These are phyloP conservation scores for Microcyclospora pomicola DNA, from an alignment of 2,329 filamentous ascomycete species.

Conservation along the genomic window DNA sequence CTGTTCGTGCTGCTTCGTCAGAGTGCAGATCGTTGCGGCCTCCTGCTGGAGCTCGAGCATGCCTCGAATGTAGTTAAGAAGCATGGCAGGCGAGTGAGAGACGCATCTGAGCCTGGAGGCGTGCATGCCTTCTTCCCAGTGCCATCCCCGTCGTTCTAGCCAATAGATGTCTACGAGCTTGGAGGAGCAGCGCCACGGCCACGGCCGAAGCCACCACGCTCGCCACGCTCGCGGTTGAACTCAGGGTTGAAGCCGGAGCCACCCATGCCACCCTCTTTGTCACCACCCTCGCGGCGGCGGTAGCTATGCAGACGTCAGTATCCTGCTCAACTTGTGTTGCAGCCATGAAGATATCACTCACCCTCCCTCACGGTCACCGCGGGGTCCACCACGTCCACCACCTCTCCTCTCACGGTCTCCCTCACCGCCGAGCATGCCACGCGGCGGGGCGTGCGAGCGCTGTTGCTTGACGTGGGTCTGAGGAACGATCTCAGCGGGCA, in stretches of 20 bases:
- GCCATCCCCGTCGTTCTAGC: slow-evolving; percentile 4
- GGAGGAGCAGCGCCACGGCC: slow-evolving; percentile 59
- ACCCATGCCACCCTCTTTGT: slow-evolving; percentile 75
- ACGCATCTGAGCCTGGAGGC: background rate
- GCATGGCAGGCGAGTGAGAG: background rate
- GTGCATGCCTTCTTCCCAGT: background rate
- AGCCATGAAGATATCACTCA: slow-evolving; percentile 2
- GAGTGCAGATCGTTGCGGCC: background rate
- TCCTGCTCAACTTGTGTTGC: slow-evolving; percentile 41
- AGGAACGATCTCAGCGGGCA: slow-evolving; percentile 97
- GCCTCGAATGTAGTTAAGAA: background rate
- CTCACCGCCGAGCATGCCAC: slow-evolving; percentile 87
- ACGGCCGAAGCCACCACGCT: slow-evolving; percentile 26
- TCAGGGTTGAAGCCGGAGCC: slow-evolving; percentile 83
- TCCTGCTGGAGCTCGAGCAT: background rate
- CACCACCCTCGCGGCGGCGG: slow-evolving; percentile 38
- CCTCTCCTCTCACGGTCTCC: slow-evolving; percentile 61
- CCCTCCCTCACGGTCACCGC: slow-evolving; percentile 59
- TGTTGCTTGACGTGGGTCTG: slow-evolving; percentile 99
- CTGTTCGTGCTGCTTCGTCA: too few relatives aligned
- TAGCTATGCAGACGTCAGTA: slow-evolving; percentile 31
- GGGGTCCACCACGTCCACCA: slow-evolving; percentile 65
- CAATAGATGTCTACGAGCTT: slow-evolving; percentile 25
- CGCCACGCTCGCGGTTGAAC: slow-evolving; percentile 37
- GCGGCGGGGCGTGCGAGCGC: slow-evolving; percentile 93